Evolutionary conservation across 2,329 filamentous ascomycete genomes (phyloP).

Genomic region (Fusarium marasasianum): DNA sequence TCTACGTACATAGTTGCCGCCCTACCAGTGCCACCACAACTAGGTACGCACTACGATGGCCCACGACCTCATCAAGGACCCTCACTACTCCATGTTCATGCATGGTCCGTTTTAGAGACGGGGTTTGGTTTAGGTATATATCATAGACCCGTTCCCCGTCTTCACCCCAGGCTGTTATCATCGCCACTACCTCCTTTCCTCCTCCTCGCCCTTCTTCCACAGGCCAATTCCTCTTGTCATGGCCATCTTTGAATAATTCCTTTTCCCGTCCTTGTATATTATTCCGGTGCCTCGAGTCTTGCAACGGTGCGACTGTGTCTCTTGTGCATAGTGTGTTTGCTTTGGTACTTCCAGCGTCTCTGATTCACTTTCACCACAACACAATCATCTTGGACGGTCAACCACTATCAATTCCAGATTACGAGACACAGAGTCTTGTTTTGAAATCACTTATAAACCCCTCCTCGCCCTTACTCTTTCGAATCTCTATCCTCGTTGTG

Average conservation of each 20-base stretch:
- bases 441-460: conserved; percentile 19
- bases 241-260: conserved; percentile 43
- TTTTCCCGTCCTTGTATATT: conserved; percentile 42
- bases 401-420: conserved; percentile 36
- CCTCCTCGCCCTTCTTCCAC: conserved; percentile 36
- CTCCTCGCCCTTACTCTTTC: conserved; percentile 23
- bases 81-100: conserved; percentile 52
- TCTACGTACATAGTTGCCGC: conserved; percentile 39
- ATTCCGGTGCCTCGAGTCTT: conserved; percentile 35
- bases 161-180: conserved; percentile 42
- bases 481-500: conserved; percentile 11
- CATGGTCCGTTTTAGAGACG: conserved; percentile 45
- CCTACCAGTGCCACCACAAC: conserved; percentile 41
- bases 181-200: conserved; percentile 42
- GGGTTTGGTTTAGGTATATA: conserved; percentile 54
- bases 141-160: conserved; percentile 54
- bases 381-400: conserved; percentile 33
- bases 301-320: conserved; percentile 37
- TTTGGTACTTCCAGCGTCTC: conserved; percentile 41
- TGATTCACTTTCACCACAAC: conserved; percentile 36
- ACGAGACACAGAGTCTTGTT: conserved; percentile 24
- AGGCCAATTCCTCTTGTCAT: conserved; percentile 40
- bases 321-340: conserved; percentile 42
- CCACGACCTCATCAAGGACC: conserved; percentile 43
- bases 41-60: conserved; percentile 38